A percentile compares a stretch with the other conserved stretches of the same genome.
Conservation (phyloP, 1,284 basidiomycete genomes). For the Trametes polyzona region DNA sequence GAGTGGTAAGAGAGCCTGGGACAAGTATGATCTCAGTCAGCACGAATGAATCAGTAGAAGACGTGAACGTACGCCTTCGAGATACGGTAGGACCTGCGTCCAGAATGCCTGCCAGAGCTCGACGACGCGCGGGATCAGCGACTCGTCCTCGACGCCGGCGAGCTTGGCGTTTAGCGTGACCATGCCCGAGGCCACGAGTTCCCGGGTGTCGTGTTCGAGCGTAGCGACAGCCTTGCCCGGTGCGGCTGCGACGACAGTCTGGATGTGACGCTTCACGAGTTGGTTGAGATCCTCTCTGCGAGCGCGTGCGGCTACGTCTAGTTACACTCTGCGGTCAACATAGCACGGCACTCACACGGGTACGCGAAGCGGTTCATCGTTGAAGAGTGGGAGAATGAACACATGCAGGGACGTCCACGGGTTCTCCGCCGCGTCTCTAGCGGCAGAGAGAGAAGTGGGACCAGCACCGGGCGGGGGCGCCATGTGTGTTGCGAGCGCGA, state of each 20-base stretch:
- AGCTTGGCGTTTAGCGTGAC: constrained; percentile 90
- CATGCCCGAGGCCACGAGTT: constrained; percentile 88
- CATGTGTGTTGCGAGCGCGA: constrained; percentile 25
- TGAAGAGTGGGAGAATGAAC: constrained; percentile 88
- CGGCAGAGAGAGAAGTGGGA: not conserved
- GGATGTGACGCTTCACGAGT: constrained; percentile 79
- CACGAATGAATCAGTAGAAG: not conserved
- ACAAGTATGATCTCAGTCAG: not conserved
- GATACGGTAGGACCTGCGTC: constrained; percentile 88
- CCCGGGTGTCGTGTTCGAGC: constrained; percentile 81
- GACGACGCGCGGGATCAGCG: constrained; percentile 76
- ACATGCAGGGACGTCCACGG: constrained; percentile 87
- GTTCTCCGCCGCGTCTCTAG: constrained; percentile 45
- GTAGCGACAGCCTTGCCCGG: constrained; percentile 66
- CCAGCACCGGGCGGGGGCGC: constrained; percentile 10
- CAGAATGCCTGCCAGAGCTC: constrained; percentile 96
- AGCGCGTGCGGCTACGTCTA: no score
- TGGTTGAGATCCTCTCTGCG: constrained; percentile 86
- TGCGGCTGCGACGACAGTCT: constrained; percentile 63
- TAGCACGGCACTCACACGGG: constrained; percentile 64
- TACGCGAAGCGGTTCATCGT: constrained; percentile 85
- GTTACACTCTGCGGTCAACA: no score
- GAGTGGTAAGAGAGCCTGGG: constrained; percentile 74
- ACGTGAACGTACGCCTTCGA: constrained; percentile 73
- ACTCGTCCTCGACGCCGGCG: constrained; percentile 70